Base-by-base conservation (phyloP, 306 rosid species). In the Echinosophora koreensis region DNA sequence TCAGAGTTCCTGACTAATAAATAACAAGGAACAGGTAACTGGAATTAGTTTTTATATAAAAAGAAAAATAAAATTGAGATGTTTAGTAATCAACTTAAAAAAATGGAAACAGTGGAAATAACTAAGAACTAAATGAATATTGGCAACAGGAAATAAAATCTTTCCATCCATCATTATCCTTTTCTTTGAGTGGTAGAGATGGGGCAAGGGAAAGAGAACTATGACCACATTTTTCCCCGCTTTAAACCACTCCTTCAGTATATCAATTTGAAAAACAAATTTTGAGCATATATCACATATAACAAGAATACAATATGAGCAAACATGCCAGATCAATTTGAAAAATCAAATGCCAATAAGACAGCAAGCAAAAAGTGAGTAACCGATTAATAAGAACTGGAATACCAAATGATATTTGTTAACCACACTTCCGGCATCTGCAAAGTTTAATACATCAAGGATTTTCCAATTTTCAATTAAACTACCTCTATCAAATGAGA, bases 401-500 rank as follows among this genome's bases (percentile, higher is more conserved):
- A 72, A 71, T 49, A 70, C 28, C 27, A 50, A 62, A 66, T 50
- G 37, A 58, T 58, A 56, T 15, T 44, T 17, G 69, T 38, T 17
- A 69, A 74, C 59, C 9, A 12, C 63, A 52, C 47, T 63, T 56
- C 47, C 54, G 50, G 87, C 68, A 67, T 37, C 66, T 47, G 27
- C 34, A 71, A 77, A 15, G 28, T 62, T 46, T 32, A 56, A 35
- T 55, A 47, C 58, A 71, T 65, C 18, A 14, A 69, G 32, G 18
- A 62, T 46, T 56, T 60, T 55, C 54, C 61, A 38, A 52, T 68
- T 51, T 79, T 41, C 62, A 81, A 76, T 38, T 66, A 66, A 68
- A 39, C 55, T 85, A 95, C 97, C 97, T 95, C 98, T 64, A 95
- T 87, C 87, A 92, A 86, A 90, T 92, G 97, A 17, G 92, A 92